Conservation (phyloP, 441 rosid genomes). For the Flueggea neowawraea region DNA sequence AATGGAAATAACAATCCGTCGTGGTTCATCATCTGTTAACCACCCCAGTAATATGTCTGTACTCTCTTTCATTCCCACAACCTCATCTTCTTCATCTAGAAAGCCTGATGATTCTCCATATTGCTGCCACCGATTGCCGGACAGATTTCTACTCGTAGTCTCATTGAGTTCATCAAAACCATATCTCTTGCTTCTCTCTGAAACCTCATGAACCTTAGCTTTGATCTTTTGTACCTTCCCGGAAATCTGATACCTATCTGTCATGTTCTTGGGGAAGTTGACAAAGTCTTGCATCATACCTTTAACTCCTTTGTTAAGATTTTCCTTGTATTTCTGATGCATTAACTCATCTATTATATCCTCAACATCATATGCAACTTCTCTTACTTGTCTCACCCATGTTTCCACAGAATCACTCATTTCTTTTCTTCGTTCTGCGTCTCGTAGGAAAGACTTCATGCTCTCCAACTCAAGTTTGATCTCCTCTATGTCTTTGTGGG, state of each 20-base stretch:
- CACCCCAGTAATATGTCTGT: conserved; percentile 13
- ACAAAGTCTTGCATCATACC: conserved; percentile 21
- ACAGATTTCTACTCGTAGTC: conserved; percentile 12
- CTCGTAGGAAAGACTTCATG: conserved; percentile 36
- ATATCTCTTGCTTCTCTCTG: conserved; percentile 25
- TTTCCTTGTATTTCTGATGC: conserved; percentile 20
- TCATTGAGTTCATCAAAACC: conserved; percentile 18
- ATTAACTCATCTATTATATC: conserved; percentile 48
- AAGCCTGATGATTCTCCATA: conserved; percentile 19
- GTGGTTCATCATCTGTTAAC: conserved; percentile 15
- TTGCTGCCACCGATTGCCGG: conserved; percentile 6
- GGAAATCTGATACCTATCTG: conserved; percentile 29
- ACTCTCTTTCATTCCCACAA: conserved; percentile 25
- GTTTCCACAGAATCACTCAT: conserved; percentile 32
- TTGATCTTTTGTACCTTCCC: conserved; percentile 22
- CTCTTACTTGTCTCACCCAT: conserved; percentile 57
- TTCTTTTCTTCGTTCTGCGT: conserved; percentile 36
- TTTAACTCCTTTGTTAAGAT: conserved; percentile 12
- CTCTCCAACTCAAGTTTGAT: conserved; percentile 38
- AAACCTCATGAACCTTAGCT: conserved; percentile 14
- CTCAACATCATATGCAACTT: conserved; percentile 43
- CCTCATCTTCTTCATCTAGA: conserved; percentile 22
- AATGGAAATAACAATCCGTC: conserved; percentile 18
- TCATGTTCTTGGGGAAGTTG: conserved; percentile 23
- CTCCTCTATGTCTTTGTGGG: conserved; percentile 26